These are phyloP conservation scores for Xerocomus potaroensis DNA, from an alignment of 768 basidiomycete species.

Conservation along the genomic window DNA sequence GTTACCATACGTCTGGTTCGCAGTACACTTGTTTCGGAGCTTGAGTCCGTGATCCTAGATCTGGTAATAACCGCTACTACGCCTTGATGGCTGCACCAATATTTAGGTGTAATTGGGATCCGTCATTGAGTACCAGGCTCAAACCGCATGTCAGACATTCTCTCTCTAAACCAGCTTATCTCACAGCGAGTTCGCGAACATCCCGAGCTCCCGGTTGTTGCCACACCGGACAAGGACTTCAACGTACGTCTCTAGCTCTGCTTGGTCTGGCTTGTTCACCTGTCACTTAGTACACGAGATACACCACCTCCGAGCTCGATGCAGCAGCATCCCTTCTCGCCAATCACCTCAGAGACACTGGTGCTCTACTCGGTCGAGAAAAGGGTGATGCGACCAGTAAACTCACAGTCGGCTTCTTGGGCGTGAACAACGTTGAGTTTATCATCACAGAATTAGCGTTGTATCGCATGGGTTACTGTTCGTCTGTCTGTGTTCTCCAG, in stretches of 20 bases:
- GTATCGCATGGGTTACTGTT: slow-evolving; percentile 31
- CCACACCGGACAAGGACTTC: slow-evolving; percentile 24
- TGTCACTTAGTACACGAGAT: slow-evolving; percentile 19
- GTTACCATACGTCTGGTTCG: too few species aligned
- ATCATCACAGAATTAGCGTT: slow-evolving; percentile 22
- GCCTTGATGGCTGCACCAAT: too few species aligned
- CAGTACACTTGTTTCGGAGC: too few species aligned
- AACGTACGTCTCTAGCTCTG: slow-evolving; percentile 7
- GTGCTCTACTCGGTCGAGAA: slow-evolving; percentile 19
- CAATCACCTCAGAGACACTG: slow-evolving; percentile 18
- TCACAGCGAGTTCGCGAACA: slow-evolving; percentile 13
- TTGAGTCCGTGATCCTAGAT: too few species aligned
- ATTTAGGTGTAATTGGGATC: too few species aligned
- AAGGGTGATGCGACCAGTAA: slow-evolving; percentile 21
- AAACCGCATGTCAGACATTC: slow-evolving; percentile 23
- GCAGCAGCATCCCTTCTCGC: slow-evolving; percentile 25
- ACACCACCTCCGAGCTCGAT: slow-evolving; percentile 24
- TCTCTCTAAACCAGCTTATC: slow-evolving; percentile 28
- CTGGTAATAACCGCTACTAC: too few species aligned
- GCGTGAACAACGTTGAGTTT: slow-evolving; percentile 25
- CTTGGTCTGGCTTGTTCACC: neutral
- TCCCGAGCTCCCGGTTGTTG: slow-evolving; percentile 21
- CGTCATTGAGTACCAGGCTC: too few species aligned
- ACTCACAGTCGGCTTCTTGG: slow-evolving; percentile 24
- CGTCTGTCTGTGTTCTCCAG: neutral